These are phyloP conservation scores for Edaphochlamys debaryana DNA, from an alignment of 139 green algal species.

Conservation along the genomic window DNA sequence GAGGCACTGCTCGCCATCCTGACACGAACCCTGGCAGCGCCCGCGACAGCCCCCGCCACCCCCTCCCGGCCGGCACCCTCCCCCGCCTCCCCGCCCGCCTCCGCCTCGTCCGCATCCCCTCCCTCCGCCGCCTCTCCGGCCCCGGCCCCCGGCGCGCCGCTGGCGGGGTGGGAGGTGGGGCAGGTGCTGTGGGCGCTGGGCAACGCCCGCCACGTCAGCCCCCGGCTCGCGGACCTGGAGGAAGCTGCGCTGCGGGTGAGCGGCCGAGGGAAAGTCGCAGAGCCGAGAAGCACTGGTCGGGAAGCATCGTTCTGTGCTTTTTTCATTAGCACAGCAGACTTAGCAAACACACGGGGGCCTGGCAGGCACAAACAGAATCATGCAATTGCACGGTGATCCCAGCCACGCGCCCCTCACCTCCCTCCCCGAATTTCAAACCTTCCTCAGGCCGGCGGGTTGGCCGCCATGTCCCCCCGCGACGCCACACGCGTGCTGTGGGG, in stretches of 20 bases:
- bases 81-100: background rate
- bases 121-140: too few species aligned
- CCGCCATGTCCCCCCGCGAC: conserved; percentile 21
- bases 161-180: conserved; percentile 27
- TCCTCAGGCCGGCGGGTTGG: conserved; percentile 30
- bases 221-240: conserved; percentile 51
- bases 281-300: too few species aligned
- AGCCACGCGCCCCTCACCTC: too few species aligned
- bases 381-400: too few species aligned
- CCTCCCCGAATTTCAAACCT: too few species aligned
- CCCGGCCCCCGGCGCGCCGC: conserved; percentile 6
- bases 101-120: background rate
- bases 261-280: too few species aligned
- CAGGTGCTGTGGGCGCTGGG: conserved; percentile 60
- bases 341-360: too few species aligned
- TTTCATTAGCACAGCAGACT: too few species aligned
- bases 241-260: conserved; percentile 22
- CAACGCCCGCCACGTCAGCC: conserved; percentile 46
- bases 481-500: conserved; percentile 47
- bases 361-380: too few species aligned
- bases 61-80: background rate
- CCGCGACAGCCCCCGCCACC: background rate
- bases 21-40: background rate
- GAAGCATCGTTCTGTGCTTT: too few species aligned
- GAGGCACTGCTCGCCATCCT: conserved; percentile 52